A percentile compares a stretch with the other conserved stretches of the same genome.
Conservation (phyloP, 805 yeast species). For the Tetrapisispora nanseiensis region DNA sequence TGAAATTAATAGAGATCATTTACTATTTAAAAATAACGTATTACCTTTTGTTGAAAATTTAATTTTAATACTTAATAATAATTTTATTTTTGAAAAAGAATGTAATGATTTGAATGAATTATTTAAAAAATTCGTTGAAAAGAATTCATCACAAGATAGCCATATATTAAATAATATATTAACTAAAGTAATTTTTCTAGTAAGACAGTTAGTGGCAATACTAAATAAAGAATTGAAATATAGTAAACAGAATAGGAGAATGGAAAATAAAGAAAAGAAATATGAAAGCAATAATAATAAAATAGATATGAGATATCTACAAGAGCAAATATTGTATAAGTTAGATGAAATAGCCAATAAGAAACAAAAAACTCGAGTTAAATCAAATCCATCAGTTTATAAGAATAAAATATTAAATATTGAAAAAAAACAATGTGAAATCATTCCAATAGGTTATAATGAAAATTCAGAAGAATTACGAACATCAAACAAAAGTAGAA, state of each 20-base stretch:
- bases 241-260: slow-evolving; percentile 3
- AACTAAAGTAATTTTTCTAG: slow-evolving; percentile 12
- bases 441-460: slow-evolving; percentile 2
- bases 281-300: background rate
- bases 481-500: background rate
- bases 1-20: slow-evolving; percentile 10
- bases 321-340: background rate
- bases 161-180: slow-evolving; percentile 10
- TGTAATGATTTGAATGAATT: slow-evolving; percentile 8
- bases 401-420: background rate
- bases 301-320: slow-evolving; percentile 2
- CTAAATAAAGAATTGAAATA: slow-evolving; percentile 18
- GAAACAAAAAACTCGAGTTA: background rate
- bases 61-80: slow-evolving; percentile 13
- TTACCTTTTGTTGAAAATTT: slow-evolving; percentile 17
- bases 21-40: slow-evolving; percentile 12
- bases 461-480: background rate
- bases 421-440: background rate
- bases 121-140: slow-evolving; percentile 9
- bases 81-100: slow-evolving; percentile 16
- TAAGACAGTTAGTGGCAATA: slow-evolving; percentile 17
- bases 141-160: slow-evolving; percentile 4
- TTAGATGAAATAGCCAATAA: slow-evolving; percentile 2
- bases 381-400: background rate
- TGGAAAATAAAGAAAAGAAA: background rate